Evolutionary conservation across 257 asterid genomes (phyloP).

Genomic region (Nicotiana paniculata): DNA sequence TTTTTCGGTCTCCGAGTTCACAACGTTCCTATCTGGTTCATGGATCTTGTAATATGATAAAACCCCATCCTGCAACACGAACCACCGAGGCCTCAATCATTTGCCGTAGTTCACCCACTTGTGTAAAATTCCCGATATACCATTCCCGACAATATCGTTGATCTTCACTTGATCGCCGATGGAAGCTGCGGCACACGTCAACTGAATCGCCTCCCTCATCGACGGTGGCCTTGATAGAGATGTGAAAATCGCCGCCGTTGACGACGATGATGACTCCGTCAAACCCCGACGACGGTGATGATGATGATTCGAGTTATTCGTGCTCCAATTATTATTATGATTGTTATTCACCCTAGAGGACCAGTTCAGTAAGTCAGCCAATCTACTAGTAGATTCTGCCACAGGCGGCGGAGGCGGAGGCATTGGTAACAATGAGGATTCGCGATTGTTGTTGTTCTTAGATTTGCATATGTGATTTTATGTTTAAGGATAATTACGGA

Average conservation of each 20-base stretch:
- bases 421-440: slow-evolving; percentile 17
- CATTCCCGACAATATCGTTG: slow-evolving; percentile 80
- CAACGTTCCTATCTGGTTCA: slow-evolving; percentile 70
- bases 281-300: neutral
- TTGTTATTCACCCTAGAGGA: slow-evolving; percentile 26
- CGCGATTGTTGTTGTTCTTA: slow-evolving; percentile 16
- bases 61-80: slow-evolving; percentile 91
- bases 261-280: slow-evolving; percentile 10
- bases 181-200: slow-evolving; percentile 15
- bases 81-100: slow-evolving; percentile 97
- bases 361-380: slow-evolving; percentile 20
- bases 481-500: no score
- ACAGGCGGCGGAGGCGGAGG: slow-evolving; percentile 21
- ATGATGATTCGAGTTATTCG: neutral
- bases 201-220: slow-evolving; percentile 14
- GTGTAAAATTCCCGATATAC: slow-evolving; percentile 66
- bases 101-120: slow-evolving; percentile 97
- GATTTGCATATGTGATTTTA: no score
- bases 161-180: slow-evolving; percentile 48
- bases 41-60: slow-evolving; percentile 91
- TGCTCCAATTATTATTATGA: slow-evolving; percentile 7
- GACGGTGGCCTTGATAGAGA: slow-evolving; percentile 13
- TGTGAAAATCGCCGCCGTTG: slow-evolving; percentile 4
- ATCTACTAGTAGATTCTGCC: slow-evolving; percentile 23
- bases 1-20: slow-evolving; percentile 55